phyloP scores from a whole-genome alignment of 352 stramenopile genomes.

The Phytophthora hibernalis region DNA sequence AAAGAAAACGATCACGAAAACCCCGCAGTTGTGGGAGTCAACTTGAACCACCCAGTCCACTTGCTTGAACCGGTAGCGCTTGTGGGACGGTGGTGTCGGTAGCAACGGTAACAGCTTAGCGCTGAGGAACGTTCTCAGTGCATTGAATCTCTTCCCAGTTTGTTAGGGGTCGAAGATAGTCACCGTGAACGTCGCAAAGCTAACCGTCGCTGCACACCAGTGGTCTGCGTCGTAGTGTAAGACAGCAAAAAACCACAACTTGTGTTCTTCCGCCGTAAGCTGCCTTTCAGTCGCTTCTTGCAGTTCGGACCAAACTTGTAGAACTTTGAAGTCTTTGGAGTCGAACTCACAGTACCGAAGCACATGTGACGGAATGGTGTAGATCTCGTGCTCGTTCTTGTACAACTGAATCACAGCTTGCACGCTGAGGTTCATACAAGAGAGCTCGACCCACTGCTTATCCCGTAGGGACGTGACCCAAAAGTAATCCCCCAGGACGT shows the following conservation, averaged over 20 bases:
- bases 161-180: not conserved
- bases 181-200: not conserved
- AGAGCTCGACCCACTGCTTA: not conserved
- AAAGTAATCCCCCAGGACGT: not conserved
- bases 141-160: not conserved
- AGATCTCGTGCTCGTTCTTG: not conserved
- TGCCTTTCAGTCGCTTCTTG: no score
- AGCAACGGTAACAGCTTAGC: no score
- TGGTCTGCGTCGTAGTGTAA: no score
- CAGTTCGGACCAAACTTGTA: no score
- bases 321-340: no score
- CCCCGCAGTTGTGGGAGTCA: not conserved
- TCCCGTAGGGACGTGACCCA: not conserved
- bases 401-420: not conserved
- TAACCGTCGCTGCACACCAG: not conserved
- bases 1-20: not conserved
- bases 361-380: not conserved
- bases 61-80: no score
- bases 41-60: no score
- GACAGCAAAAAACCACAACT: no score
- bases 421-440: not conserved
- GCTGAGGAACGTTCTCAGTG: no score
- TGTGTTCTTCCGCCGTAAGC: no score
- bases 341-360: no score
- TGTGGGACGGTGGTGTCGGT: no score